phyloP scores from a whole-genome alignment of 371 early-diverging fungal species.

The Circinella minor region DNA sequence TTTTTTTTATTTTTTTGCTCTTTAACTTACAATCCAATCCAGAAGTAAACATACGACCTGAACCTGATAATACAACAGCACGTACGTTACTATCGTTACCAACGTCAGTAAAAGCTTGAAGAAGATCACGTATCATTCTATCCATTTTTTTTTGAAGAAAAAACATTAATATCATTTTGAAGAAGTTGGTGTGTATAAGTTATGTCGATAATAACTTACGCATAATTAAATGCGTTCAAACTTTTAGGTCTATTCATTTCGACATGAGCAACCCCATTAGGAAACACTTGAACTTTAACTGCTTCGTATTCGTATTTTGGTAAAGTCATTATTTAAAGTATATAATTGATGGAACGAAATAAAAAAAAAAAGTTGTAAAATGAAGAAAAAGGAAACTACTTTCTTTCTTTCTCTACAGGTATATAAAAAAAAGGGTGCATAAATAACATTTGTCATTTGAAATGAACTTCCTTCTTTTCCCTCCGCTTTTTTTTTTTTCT shows the following conservation, averaged over 20 bases:
- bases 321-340: neutral
- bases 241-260: constrained; percentile 82
- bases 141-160: neutral
- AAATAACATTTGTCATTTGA: too few relatives aligned
- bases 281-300: constrained; percentile 58
- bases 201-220: constrained; percentile 28
- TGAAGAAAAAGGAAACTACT: too few relatives aligned
- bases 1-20: neutral
- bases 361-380: neutral
- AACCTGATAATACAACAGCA: constrained; percentile 75
- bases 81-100: constrained; percentile 65
- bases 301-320: constrained; percentile 60
- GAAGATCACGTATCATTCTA: constrained; percentile 30
- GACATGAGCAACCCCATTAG: constrained; percentile 78
- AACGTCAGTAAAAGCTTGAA: constrained; percentile 55
- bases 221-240: constrained; percentile 79
- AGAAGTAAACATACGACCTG: constrained; percentile 81
- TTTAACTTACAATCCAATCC: constrained; percentile 82
- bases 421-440: too few relatives aligned
- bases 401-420: too few relatives aligned
- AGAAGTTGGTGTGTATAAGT: too few relatives aligned
- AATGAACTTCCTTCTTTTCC: too few relatives aligned
- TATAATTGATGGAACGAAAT: neutral
- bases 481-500: too few relatives aligned
- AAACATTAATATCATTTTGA: neutral